phyloP scores from a whole-genome alignment of 1,284 basidiomycete genomes.

The Puccinia horiana region DNA sequence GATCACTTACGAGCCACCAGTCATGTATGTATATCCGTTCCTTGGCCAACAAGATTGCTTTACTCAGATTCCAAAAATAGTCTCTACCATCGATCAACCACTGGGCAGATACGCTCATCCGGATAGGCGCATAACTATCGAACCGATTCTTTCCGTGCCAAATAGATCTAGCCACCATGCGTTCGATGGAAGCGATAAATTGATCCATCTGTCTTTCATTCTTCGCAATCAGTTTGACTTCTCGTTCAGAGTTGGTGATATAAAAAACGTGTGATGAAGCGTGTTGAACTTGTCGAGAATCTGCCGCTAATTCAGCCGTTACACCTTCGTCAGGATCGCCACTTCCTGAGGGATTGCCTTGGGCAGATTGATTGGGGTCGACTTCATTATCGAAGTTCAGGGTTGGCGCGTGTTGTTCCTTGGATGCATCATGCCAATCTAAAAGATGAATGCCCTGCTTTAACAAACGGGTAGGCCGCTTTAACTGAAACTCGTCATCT shows the following conservation, averaged over 20 bases:
- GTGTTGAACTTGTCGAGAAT: constrained; percentile 54
- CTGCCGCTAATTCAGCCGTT: constrained; percentile 52
- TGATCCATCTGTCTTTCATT: constrained; percentile 97
- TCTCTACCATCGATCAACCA: constrained; percentile 99
- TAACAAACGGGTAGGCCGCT: constrained; percentile 62
- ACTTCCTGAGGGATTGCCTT: constrained; percentile 6
- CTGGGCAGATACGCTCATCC: constrained; percentile 88
- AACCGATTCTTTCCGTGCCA: constrained; percentile 84
- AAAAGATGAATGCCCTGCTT: constrained; percentile 57
- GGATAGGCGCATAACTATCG: constrained; percentile 89
- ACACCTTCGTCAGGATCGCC: constrained; percentile 61
- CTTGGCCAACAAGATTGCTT: constrained; percentile 85
- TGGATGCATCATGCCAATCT: constrained; percentile 50
- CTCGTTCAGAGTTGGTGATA: constrained; percentile 84
- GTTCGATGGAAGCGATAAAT: constrained; percentile 90
- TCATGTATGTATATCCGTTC: constrained; percentile 78
- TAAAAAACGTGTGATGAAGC: constrained; percentile 83
- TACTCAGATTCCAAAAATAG: constrained; percentile 96
- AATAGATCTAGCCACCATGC: constrained; percentile 73
- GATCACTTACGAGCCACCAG: constrained; percentile 71
- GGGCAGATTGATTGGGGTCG: constrained; percentile 30
- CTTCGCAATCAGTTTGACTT: constrained; percentile 81
- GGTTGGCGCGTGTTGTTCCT: constrained; percentile 42
- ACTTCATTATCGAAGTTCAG: constrained; percentile 14
- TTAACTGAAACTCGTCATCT: constrained; percentile 84